Conservation (phyloP, 1,139 yeast species). For the Pichia sp. region DNA sequence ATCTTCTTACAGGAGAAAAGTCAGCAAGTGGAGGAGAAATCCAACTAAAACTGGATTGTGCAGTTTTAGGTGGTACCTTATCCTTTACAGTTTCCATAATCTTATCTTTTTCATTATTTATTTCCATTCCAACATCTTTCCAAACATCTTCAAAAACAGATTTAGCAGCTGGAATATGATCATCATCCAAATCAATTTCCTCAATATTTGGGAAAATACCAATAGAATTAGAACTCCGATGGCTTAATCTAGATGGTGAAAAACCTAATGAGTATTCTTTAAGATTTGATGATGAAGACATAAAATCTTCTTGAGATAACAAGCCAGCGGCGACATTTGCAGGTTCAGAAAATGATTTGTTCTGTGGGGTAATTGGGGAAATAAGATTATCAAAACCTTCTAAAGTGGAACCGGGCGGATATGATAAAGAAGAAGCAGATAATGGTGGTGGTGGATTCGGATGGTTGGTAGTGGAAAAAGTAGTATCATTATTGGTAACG, state of each 20-base stretch:
- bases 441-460: background rate
- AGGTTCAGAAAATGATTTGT: conserved; percentile 3
- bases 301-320: background rate
- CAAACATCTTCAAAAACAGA: conserved; percentile 6
- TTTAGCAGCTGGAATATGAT: background rate
- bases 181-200: conserved; percentile 2
- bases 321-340: background rate
- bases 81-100: background rate
- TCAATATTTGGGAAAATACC: conserved; percentile 8
- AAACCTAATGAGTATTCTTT: background rate
- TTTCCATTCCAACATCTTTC: conserved; percentile 1
- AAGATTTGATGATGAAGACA: conserved; percentile 7
- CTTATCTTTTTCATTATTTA: background rate
- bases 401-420: too few relatives aligned
- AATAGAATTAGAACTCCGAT: background rate
- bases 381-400: background rate
- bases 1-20: conserved; percentile 22
- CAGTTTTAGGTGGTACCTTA: conserved; percentile 11
- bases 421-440: background rate
- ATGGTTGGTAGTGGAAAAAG: background rate
- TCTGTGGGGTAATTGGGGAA: conserved; percentile 7
- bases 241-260: background rate
- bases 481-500: background rate
- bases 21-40: conserved; percentile 24
- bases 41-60: conserved; percentile 17